Conservation (phyloP, 176 grass and related monocot species). For the Ensete ventricosum region DNA sequence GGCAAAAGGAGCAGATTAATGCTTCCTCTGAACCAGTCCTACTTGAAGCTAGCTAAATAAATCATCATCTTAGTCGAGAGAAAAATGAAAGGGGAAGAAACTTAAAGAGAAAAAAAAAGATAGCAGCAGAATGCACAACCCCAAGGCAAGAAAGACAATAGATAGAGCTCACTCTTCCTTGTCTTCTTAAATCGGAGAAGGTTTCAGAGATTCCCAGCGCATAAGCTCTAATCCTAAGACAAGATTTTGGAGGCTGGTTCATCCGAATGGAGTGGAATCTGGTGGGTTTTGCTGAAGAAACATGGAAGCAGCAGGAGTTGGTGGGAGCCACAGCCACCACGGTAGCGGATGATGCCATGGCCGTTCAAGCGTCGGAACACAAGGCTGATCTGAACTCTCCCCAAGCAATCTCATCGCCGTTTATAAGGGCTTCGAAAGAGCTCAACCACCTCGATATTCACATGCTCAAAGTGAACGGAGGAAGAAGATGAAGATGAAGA, state of each 20-base stretch:
- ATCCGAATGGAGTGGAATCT: neutral
- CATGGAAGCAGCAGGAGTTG: neutral
- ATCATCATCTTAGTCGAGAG: neutral
- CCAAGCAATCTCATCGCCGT: no score
- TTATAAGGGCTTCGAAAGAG: no score
- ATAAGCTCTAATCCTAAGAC: neutral
- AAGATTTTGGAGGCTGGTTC: neutral
- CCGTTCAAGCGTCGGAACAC: no score
- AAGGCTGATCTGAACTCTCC: no score
- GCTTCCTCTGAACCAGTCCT: no score
- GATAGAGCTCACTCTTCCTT: constrained; percentile 4
- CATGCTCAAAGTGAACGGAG: no score
- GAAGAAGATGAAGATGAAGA: no score
- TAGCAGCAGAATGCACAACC: neutral
- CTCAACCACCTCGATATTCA: no score
- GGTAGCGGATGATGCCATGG: neutral
- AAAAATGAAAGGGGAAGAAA: neutral
- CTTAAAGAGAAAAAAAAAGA: no score
- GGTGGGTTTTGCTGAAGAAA: neutral
- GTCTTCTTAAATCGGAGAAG: constrained; percentile 9
- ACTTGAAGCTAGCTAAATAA: neutral
- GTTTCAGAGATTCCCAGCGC: constrained; percentile 7
- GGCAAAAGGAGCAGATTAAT: no score
- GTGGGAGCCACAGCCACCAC: neutral
- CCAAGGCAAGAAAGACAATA: neutral